These are phyloP conservation scores for Parafenestella ontariensis DNA, from an alignment of 2,329 filamentous ascomycete genomes.

Conservation along the genomic window DNA sequence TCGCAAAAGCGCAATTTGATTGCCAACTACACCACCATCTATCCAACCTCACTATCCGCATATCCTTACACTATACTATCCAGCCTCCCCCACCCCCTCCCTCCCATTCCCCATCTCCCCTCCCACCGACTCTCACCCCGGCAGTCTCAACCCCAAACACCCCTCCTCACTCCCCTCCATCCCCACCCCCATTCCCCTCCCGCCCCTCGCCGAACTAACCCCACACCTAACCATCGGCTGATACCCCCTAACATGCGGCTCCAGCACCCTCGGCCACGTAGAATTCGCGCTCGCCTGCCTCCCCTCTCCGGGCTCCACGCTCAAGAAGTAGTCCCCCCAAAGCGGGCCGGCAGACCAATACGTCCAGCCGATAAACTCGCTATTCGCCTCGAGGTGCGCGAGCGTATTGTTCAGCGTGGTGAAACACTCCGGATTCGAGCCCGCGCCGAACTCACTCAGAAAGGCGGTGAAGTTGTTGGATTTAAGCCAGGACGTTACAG, in stretches of 20 bases:
- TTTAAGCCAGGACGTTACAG: slow-evolving; percentile 56
- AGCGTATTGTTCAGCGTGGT: slow-evolving; percentile 54
- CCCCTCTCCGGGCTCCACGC: slow-evolving; percentile 25
- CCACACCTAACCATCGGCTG: slow-evolving; percentile 31
- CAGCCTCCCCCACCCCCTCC: too few relatives aligned
- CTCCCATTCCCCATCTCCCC: not conserved
- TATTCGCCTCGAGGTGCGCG: slow-evolving; percentile 49
- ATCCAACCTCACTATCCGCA: too few relatives aligned
- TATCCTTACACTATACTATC: too few relatives aligned
- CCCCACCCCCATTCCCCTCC: not conserved
- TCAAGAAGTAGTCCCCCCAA: slow-evolving; percentile 51
- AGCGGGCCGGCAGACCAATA: slow-evolving; percentile 60
- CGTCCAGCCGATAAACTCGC: slow-evolving; percentile 57
- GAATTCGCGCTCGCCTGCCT: slow-evolving; percentile 18
- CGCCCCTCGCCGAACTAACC: slow-evolving; percentile 16
- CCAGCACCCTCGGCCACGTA: slow-evolving; percentile 28
- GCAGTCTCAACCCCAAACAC: slow-evolving; percentile 26
- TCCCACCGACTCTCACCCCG: not conserved
- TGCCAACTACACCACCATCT: too few relatives aligned
- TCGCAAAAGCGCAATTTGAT: too few relatives aligned
- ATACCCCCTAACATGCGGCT: slow-evolving; percentile 26
- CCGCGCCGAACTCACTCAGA: slow-evolving; percentile 59
- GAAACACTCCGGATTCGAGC: slow-evolving; percentile 51
- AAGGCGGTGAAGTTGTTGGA: slow-evolving; percentile 57
- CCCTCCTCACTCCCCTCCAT: slow-evolving; percentile 16